Evolutionary conservation across 2,329 filamentous ascomycete genomes (phyloP), one percentile per base, ranked within the genome.

Genomic region (Hymenotorrendiella dingleyae): DNA sequence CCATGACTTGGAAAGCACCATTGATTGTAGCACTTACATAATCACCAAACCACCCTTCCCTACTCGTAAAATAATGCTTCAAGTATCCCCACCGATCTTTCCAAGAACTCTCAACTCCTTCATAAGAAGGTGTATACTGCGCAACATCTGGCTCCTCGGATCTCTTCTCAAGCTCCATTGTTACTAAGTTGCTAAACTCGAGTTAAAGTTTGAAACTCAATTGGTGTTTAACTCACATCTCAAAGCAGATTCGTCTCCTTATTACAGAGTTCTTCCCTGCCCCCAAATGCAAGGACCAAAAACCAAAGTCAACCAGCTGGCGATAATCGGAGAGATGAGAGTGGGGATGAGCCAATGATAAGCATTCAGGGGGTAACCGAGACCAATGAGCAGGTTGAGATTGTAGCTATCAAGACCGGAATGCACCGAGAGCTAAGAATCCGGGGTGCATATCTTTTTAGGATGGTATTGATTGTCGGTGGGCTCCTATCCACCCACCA

Each of bases 41-140:
- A 53, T 65, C 59, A 10, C 64, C 64, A 36, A 66, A 41, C 62
- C 62, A 67, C 3, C 64, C 62, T 49, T 64, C 62, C 30, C 55
- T 57, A 34, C 58, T 63, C 3, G 58, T 60, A 36, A 65, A 61
- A 12, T 61, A 61, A 43, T 62, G 57, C 43, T 59, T 62, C 33
- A 58, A 43, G 39, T 62, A 55, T 12, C 34, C 20, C 33, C 48
- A 50, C 39, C 23, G 20, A 20, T 41, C 32, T 34, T 45, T 46
- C 22, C 45, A 30, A 9, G 23, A 12, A 1, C 28, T 24, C 28
- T 36, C 42, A 9, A 44, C 42, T 12, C 42, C 42, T 12, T 42
- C 44, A 10, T 36, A 42, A 1, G 53, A 55, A 4, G 47, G 43
- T 9, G 47, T 43, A 45, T 52, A 52, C n/a, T n/a, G n/a, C 14